Conservation (phyloP, 139 green algal genomes). For the Pleodorina starrii region DNA sequence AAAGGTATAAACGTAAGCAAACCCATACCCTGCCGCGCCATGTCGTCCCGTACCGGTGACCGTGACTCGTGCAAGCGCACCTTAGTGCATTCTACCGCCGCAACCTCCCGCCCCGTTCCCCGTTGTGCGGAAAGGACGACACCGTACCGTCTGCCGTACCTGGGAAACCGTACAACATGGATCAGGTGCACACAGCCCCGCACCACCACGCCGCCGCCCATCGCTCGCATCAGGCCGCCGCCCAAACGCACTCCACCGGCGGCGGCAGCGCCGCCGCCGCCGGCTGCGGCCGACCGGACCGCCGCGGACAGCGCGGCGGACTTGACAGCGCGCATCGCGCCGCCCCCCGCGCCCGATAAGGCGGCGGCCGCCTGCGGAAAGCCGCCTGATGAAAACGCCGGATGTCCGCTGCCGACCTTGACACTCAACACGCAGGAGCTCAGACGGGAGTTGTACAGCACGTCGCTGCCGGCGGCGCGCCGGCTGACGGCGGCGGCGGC, state of each 20-base stretch:
- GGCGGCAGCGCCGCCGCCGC: background rate
- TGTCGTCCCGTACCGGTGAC: too few species aligned
- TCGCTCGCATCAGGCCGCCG: background rate
- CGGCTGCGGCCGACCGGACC: background rate
- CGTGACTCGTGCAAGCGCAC: too few species aligned
- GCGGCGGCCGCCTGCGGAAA: constrained; percentile 2
- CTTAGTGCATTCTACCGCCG: too few species aligned
- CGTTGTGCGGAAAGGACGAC: too few species aligned
- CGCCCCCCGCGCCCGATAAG: background rate
- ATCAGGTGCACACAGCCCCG: constrained; percentile 24
- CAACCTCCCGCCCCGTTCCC: too few species aligned
- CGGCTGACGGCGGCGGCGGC: background rate
- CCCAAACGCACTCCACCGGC: background rate
- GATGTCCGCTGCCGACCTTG: background rate
- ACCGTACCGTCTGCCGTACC: too few species aligned
- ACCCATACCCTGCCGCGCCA: too few species aligned
- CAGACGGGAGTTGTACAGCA: constrained; percentile 16
- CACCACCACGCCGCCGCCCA: constrained; percentile 21
- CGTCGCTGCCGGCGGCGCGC: background rate
- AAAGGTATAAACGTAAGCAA: too few species aligned
- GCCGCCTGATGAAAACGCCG: background rate
- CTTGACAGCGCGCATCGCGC: background rate
- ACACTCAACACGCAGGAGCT: constrained; percentile 19
- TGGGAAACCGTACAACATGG: constrained; percentile 3
- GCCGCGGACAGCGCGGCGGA: background rate